Conservation (phyloP, 768 basidiomycete genomes). For the Russula abietina region DNA sequence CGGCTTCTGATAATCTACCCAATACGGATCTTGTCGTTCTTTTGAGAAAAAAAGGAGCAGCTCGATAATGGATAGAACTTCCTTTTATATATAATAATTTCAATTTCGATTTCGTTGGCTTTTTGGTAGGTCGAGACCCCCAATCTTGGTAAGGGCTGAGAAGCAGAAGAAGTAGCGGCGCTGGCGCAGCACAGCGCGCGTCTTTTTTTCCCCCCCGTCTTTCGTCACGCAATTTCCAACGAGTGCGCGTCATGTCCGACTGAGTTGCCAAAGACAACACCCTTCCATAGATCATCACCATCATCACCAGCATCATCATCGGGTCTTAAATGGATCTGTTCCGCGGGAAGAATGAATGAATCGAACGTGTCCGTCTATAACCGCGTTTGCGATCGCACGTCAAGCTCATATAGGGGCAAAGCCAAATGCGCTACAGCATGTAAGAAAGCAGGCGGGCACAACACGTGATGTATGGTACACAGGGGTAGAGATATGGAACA, state of each 20-base stretch:
- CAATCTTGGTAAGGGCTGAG: background rate
- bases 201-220: background rate
- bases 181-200: background rate
- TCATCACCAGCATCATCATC: slow-evolving; percentile 10
- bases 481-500: background rate
- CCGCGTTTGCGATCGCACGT: slow-evolving; percentile 5
- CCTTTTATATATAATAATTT: slow-evolving; percentile 1
- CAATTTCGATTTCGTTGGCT: background rate
- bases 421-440: slow-evolving; percentile 12
- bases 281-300: slow-evolving; percentile 13
- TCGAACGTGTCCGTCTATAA: slow-evolving; percentile 6
- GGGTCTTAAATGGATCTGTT: slow-evolving; percentile 5
- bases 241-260: background rate
- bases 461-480: slow-evolving; percentile 18
- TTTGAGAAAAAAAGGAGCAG: no score
- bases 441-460: slow-evolving; percentile 7
- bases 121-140: background rate
- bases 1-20: no score
- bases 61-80: no score
- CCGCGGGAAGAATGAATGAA: background rate
- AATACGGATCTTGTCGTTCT: no score
- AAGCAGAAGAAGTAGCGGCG: background rate
- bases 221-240: slow-evolving; percentile 8
- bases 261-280: background rate
- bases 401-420: slow-evolving; percentile 12